These are phyloP conservation scores for Chlamydomonas sphaeroides DNA, from an alignment of 139 green algal genomes.

Conservation along the genomic window DNA sequence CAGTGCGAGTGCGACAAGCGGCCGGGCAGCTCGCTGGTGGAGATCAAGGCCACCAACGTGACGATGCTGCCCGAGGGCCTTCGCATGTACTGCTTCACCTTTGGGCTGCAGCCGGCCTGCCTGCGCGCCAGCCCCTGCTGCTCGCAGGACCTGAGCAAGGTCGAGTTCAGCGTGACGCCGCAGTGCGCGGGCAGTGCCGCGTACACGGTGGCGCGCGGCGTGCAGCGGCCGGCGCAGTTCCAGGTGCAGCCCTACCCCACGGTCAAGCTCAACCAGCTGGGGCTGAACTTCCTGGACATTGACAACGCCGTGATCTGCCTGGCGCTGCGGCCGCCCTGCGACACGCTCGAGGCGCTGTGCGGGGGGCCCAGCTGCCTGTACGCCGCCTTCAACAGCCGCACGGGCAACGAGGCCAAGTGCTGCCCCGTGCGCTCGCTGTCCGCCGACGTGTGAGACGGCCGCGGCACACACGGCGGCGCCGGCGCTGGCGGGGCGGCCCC, in stretches of 20 bases:
- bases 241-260: constrained; percentile 41
- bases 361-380: constrained; percentile 34
- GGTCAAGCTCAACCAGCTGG: constrained; percentile 49
- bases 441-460: too few species aligned
- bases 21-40: not conserved
- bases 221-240: constrained; percentile 18
- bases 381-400: constrained; percentile 44
- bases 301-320: constrained; percentile 48
- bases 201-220: constrained; percentile 35
- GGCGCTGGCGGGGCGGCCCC: too few species aligned
- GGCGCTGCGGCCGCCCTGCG: constrained; percentile 26
- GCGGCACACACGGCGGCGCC: too few species aligned
- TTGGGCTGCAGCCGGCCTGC: constrained; percentile 7
- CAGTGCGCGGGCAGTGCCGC: constrained; percentile 28
- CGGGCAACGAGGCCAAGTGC: constrained; percentile 40
- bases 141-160: constrained; percentile 37
- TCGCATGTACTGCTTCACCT: constrained; percentile 38
- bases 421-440: constrained; percentile 39
- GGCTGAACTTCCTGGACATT: not conserved
- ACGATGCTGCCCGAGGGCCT: not conserved
- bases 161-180: constrained; percentile 41
- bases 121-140: constrained; percentile 11
- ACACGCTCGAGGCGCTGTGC: constrained; percentile 27
- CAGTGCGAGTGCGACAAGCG: constrained; percentile 42
- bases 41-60: not conserved